These are phyloP conservation scores for Betula pendula DNA, from an alignment of 306 rosid genomes.

Conservation along the genomic window DNA sequence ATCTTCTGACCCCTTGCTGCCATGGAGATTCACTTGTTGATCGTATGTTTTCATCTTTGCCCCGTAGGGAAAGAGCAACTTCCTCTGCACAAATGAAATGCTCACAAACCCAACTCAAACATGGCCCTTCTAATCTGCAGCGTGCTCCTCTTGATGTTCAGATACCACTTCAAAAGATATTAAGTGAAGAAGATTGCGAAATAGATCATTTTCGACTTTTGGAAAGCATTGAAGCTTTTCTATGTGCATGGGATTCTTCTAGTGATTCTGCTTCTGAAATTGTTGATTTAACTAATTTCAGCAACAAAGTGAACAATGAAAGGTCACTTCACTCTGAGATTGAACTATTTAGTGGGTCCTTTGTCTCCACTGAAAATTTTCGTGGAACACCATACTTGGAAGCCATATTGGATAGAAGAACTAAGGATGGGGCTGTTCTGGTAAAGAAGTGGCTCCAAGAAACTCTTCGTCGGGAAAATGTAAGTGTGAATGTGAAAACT, in stretches of 20 bases:
- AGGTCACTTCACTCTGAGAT: conserved; percentile 33
- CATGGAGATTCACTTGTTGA: conserved; percentile 94
- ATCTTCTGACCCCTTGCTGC: conserved; percentile 90
- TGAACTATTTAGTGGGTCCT: conserved; percentile 62
- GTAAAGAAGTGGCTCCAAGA: conserved; percentile 96
- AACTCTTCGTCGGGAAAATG: conserved; percentile 62
- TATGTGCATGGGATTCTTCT: conserved; percentile 78
- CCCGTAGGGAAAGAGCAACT: conserved; percentile 50
- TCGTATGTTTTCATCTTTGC: conserved; percentile 74
- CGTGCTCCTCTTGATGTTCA: conserved; percentile 78
- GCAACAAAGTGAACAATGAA: conserved; percentile 48
- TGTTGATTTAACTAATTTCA: conserved; percentile 50
- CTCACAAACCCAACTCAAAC: conserved; percentile 52
- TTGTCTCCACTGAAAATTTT: conserved; percentile 71
- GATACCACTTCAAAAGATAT: conserved; percentile 67
- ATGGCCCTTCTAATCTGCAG: conserved; percentile 50
- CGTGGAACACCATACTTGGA: conserved; percentile 83
- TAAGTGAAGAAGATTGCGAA: conserved; percentile 56
- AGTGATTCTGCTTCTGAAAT: conserved; percentile 52
- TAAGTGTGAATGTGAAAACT: conserved; percentile 57
- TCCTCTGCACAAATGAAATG: conserved; percentile 53
- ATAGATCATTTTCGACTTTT: conserved; percentile 49
- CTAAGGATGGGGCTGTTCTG: conserved; percentile 73
- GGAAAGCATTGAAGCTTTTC: conserved; percentile 72
- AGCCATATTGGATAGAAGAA: conserved; percentile 79